phyloP scores from a whole-genome alignment of 164 flowering plant genomes.

The Magnolia changhungtana region DNA sequence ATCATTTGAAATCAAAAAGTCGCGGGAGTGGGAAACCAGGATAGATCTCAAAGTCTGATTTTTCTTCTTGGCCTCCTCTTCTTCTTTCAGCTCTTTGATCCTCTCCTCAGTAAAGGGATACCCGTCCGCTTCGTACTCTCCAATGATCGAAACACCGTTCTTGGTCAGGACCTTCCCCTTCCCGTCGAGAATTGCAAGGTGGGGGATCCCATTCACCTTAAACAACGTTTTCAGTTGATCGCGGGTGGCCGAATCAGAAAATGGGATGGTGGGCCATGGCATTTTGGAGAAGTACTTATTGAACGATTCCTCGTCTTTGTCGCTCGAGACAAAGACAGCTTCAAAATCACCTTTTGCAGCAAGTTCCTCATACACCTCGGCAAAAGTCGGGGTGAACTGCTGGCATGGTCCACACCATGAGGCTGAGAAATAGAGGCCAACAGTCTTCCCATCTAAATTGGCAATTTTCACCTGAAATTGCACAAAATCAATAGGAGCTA shows the following conservation, averaged over 20 bases:
- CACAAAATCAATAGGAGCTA: neutral
- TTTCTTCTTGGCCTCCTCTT: conserved; percentile 47
- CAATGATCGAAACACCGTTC: conserved; percentile 35
- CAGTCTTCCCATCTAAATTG: conserved; percentile 48
- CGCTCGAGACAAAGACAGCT: conserved; percentile 49
- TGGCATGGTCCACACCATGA: conserved; percentile 67
- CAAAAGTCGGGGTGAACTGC: conserved; percentile 43
- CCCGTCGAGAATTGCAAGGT: conserved; percentile 52
- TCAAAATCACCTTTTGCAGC: conserved; percentile 46
- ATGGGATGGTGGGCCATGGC: conserved; percentile 88
- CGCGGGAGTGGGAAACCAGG: conserved; percentile 44
- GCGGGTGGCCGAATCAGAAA: conserved; percentile 50
- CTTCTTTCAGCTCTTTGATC: conserved; percentile 40
- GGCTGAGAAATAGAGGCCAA: conserved; percentile 56
- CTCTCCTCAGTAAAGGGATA: conserved; percentile 55
- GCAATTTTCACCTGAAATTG: conserved; percentile 40
- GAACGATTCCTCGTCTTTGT: conserved; percentile 51
- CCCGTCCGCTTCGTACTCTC: conserved; percentile 48
- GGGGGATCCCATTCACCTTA: conserved; percentile 52
- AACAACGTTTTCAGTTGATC: conserved; percentile 33
- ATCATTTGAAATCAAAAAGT: conserved; percentile 38
- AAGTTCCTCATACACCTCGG: conserved; percentile 47
- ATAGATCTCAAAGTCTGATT: conserved; percentile 56
- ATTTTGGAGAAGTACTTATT: conserved; percentile 56
- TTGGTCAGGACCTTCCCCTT: conserved; percentile 38